Base-by-base conservation (phyloP, 148 eudicot species). In the Vaccinium vitisidaea region DNA sequence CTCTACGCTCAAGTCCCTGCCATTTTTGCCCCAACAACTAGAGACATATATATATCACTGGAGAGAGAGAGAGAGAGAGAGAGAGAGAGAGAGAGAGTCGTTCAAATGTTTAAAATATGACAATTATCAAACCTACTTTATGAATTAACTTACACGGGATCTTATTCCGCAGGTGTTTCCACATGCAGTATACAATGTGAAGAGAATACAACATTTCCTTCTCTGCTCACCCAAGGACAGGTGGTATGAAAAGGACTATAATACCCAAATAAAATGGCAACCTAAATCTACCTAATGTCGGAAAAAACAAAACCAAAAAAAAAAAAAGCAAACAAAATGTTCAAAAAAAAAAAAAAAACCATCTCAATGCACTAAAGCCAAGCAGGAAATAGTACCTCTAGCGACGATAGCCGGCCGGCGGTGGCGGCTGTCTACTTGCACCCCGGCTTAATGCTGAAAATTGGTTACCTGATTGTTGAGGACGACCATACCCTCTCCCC, bases 381-480 rank as follows among this genome's bases (percentile, higher is more conserved):
- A 30, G 19, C 65, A 27, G 21, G n/a, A 78, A 23, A 43, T 5
- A 52, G 63, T 61, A n/a, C 79, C 23, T 78, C 80, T 84, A 94
- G 50, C 90, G 89, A 49, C 92, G 86, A 82, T 87, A 80, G 25
- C 87, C 87, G 8, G 85, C 83, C 14, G 84, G 74, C 1, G 93
- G 80, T 0, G 93, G 91, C 3, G 92, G 95, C 84, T 87, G 81
- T 80, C 93, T 83, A 84, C 53, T 84, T 27, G 88, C 53, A 43
- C 96, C 93, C 81, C 93, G 83, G 74, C 86, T 85, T 82, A 94
- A 88, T 39, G 95, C 88, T 1, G 92, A 83, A 82, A 84, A 95
- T 36, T 89, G 92, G 80, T 93, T 94, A 15, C 93, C 91, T 12
- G 86, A 83, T 13, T 84, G 93, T 81, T 88, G 91, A 4, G 93